Percentiles rank a stretch among this genome's conserved stretches.
phyloP scores from a whole-genome alignment of 495 filamentous ascomycete genomes.

The Zalerion maritima region DNA sequence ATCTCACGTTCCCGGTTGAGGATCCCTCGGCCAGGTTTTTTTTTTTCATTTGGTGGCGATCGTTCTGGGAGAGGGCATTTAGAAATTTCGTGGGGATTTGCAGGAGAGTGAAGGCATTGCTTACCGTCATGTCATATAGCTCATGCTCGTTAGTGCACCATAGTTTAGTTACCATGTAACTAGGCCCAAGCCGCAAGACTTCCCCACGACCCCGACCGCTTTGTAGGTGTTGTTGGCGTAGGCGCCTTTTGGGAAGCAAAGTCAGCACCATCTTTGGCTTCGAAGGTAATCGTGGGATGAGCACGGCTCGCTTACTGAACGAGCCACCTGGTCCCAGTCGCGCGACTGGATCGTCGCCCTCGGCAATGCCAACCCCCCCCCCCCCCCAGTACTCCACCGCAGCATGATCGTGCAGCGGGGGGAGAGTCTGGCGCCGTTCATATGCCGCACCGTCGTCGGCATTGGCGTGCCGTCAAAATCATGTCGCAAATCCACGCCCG shows the following conservation, averaged over 20 bases:
- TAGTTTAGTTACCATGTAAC: slow-evolving; percentile 57
- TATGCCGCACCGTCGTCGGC: slow-evolving; percentile 22
- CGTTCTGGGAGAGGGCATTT: slow-evolving; percentile 22
- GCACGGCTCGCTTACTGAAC: too few species aligned
- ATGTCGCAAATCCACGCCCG: slow-evolving; percentile 28
- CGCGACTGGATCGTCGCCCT: slow-evolving; percentile 8
- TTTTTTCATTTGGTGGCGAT: slow-evolving; percentile 46
- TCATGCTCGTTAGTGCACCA: slow-evolving; percentile 54
- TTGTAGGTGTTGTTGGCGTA: slow-evolving; percentile 49
- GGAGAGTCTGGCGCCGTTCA: slow-evolving; percentile 13
- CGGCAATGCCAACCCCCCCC: slow-evolving; percentile 17
- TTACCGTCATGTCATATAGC: slow-evolving; percentile 44
- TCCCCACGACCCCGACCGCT: slow-evolving; percentile 38
- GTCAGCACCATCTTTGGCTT: slow-evolving; percentile 7
- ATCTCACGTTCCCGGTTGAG: slow-evolving; percentile 24
- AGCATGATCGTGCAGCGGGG: slow-evolving; percentile 51
- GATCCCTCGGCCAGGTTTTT: slow-evolving; percentile 18
- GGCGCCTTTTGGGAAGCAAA: slow-evolving; percentile 2
- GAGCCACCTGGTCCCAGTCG: neutral
- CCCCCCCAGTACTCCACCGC: slow-evolving; percentile 55
- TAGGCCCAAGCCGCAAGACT: slow-evolving; percentile 39
- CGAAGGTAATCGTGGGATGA: slow-evolving; percentile 3
- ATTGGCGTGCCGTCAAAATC: slow-evolving; percentile 49
- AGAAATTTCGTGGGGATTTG: neutral
- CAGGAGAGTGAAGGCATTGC: slow-evolving; percentile 2